Base-by-base conservation (phyloP, 2,329 filamentous ascomycete species). In the Diaporthe citrichinensis region DNA sequence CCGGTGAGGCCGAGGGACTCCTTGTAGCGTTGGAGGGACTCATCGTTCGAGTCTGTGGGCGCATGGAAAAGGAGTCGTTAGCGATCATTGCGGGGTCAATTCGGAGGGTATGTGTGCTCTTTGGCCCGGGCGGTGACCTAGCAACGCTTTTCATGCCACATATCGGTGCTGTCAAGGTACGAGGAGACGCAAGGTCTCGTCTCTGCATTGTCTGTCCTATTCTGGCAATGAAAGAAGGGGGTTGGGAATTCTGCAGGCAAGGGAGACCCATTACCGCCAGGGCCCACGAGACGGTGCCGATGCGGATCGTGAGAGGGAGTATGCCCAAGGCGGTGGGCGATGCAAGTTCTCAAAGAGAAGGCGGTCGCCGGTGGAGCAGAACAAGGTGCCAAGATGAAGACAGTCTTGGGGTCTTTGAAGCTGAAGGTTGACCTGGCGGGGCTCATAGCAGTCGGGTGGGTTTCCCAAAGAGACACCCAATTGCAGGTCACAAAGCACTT, bases 11-110 rank as follows among this genome's bases (percentile, higher is more conserved):
- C 97, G 77, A 99, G 93, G 17, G 96, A 98, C 82, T 96, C 92
- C 89, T 99, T 99, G 94, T 98, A 99, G 82, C 96, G 94, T 87
- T 97, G 94, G 81, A 99, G 93, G 77, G 96, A 97, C 86, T 98
- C 96, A 84, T 99, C 97, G 81, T 94, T 88, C 79, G 89, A 88
- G 81, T 92, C 89, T 93, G 65, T 15, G 25, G 41, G 36, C 39
- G 36, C 23, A 28, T 15, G 44, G 49, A n/a, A 61, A 59, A 39
- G 25, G 36, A 39, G 55, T 15, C 15, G 46, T 65, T 51, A 65
- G 57, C 51, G 31, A 69, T 74, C 41, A 41, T 67, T 36, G 53
- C 15, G 23, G 68, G 53, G 51, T 61, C 62, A 69, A 53, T 20
- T 69, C 14, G 14, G 4, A 55, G 25, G 41, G 25, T 28, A 12